Conservation (phyloP, 2,329 filamentous ascomycete genomes). For the Cadophora gregata region DNA sequence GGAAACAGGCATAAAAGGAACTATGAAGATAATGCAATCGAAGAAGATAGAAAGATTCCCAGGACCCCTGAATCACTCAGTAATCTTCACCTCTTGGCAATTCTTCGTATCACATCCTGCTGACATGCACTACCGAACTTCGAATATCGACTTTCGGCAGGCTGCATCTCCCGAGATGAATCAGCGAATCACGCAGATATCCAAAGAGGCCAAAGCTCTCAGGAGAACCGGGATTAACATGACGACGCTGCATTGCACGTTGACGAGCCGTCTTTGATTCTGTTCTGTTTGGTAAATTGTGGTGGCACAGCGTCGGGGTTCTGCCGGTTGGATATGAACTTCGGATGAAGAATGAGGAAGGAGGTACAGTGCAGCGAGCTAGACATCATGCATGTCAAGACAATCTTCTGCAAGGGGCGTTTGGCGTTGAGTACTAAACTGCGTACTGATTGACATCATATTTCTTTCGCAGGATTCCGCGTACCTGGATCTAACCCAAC, state of each 20-base stretch:
- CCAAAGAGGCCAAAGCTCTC: not conserved
- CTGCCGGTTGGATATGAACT: not conserved
- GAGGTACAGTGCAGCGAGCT: not conserved
- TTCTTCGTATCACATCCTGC: slow-evolving; percentile 4
- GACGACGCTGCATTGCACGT: not conserved
- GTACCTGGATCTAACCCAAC: slow-evolving; percentile 1
- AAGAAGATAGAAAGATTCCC: not conserved
- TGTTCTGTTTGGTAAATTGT: not conserved
- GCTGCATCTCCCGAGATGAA: not conserved
- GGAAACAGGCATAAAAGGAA: not conserved
- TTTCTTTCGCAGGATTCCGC: not conserved
- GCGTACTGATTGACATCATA: not conserved
- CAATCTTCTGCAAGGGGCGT: not conserved
- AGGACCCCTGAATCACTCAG: not conserved
- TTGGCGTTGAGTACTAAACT: not conserved
- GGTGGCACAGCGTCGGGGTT: not conserved
- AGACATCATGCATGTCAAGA: not conserved
- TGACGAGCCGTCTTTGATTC: not conserved
- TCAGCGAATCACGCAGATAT: not conserved
- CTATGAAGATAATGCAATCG: too few species aligned
- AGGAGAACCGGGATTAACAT: not conserved
- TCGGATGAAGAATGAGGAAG: slow-evolving; percentile 1
- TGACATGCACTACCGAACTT: not conserved
- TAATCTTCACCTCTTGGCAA: not conserved
- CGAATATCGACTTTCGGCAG: not conserved